These are phyloP conservation scores for Aspergillus hancockii DNA, from an alignment of 495 filamentous ascomycete genomes.

Conservation along the genomic window DNA sequence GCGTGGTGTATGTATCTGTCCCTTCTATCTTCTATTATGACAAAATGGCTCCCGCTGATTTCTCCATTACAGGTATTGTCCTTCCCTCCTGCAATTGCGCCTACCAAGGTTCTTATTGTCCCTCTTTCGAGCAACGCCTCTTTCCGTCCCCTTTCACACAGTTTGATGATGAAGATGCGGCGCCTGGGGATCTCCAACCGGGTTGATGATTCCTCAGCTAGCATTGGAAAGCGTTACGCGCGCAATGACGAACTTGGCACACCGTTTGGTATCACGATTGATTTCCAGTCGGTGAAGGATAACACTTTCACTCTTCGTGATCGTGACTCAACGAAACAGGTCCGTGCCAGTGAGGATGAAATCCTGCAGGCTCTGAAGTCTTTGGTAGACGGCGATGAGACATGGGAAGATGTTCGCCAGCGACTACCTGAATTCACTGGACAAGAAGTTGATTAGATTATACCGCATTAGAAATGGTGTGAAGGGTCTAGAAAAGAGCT, in stretches of 20 bases:
- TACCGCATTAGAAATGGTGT: background rate
- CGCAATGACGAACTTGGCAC: constrained; percentile 69
- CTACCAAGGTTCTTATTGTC: constrained; percentile 70
- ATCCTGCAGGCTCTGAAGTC: constrained; percentile 62
- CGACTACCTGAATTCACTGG: constrained; percentile 67
- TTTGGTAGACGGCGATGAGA: constrained; percentile 62
- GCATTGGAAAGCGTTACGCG: constrained; percentile 69
- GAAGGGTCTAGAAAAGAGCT: background rate
- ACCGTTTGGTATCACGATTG: constrained; percentile 65
- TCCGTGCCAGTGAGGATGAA: constrained; percentile 65
- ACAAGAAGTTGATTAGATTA: constrained; percentile 61
- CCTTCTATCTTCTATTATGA: background rate
- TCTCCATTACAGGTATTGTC: constrained; percentile 56
- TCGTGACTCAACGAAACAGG: constrained; percentile 67
- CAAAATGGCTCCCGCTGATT: constrained; percentile 7
- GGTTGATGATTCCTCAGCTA: constrained; percentile 66
- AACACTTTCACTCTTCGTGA: constrained; percentile 68
- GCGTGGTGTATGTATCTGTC: constrained; percentile 56
- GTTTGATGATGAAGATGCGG: constrained; percentile 54
- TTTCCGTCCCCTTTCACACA: constrained; percentile 57
- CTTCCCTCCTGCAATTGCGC: constrained; percentile 64
- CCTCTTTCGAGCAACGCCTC: constrained; percentile 60
- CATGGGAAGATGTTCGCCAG: constrained; percentile 61
- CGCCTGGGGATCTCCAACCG: constrained; percentile 60
- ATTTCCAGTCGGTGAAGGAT: constrained; percentile 71